Base-by-base conservation (phyloP, 108 stramenopile species). In the Cyclotella sp. region DNA sequence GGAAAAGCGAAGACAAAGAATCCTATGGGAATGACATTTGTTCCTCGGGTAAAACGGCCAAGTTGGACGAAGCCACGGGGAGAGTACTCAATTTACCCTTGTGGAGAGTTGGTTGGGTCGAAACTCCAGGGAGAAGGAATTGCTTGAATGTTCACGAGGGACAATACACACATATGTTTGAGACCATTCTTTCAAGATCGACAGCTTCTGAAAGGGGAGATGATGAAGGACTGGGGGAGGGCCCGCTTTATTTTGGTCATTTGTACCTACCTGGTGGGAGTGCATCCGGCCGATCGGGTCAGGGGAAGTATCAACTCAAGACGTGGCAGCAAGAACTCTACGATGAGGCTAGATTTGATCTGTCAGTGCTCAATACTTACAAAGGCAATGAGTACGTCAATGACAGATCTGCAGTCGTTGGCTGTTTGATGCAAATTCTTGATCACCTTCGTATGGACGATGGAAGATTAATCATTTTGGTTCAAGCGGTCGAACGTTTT, bases 161-260 rank as follows among this genome's bases (percentile, higher is more conserved):
- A 7, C 52, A 76, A 15, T 93, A 93, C 52, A 93, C 90, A 1
- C 85, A 93, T 78, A 87, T 91, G 88, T 90, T 93, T 63, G 93
- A 93, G 60, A 78, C 46, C 26, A 83, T 93, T 15, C 45, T 93
- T 9, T 77, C 81, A 7, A 44, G 40, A 46, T 52, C 69, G 9
- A 19, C 40, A 6, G 45, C 60, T 5, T 30, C 14, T 15, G 30
- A 19, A 21, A 40, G 34, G 26, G 47, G 27, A 9, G 24, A 41
- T 21, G 26, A 73, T 42, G 53, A 79, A 40, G 46, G 63, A 9
- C 24, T 3, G 57, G 28, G 21, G 21, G 29, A 73, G 19, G 63
- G 72, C 45, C 88, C 87, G 3, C 80, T 82, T 79, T 85, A 82
- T 39, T 83, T 91, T 65, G 93, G 93, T 16, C 93, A 93, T 51